Percentiles rank a stretch among this genome's conserved stretches.
Conservation (phyloP, 805 yeast genomes). For the Saccharomycopsis fermentans region DNA sequence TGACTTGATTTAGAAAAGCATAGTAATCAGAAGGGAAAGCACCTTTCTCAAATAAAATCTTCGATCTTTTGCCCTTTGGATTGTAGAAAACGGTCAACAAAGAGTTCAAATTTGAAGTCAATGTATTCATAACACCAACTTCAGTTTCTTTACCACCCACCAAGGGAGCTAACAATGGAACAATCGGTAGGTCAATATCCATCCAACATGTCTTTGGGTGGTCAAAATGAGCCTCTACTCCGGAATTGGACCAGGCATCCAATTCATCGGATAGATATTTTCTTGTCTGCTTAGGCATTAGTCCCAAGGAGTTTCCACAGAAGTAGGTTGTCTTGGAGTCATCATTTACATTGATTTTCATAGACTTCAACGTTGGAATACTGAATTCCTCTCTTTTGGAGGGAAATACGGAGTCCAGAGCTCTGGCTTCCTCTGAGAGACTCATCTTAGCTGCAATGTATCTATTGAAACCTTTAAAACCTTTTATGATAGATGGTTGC, state of each 20-base stretch:
- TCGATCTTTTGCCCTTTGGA: constrained; percentile 48
- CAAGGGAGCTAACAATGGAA: constrained; percentile 56
- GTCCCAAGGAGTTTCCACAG: constrained; percentile 91
- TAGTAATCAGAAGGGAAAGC: constrained; percentile 92
- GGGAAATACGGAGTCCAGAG: constrained; percentile 24
- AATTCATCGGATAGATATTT: constrained; percentile 54
- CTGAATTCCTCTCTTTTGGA: constrained; percentile 35
- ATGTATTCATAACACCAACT: constrained; percentile 80
- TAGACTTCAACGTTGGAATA: constrained; percentile 55
- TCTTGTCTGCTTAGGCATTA: constrained; percentile 65
- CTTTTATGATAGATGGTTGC: no score
- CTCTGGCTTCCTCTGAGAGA: constrained; percentile 6
- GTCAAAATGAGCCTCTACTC: constrained; percentile 75
- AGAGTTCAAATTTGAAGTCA: constrained; percentile 74
- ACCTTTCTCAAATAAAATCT: constrained; percentile 73
- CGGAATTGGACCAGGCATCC: constrained; percentile 73
- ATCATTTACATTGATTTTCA: constrained; percentile 35
- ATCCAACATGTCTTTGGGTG: constrained; percentile 75
- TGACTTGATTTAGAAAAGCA: constrained; percentile 67
- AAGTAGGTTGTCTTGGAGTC: constrained; percentile 40
- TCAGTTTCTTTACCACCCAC: constrained; percentile 73
- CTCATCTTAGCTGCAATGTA: neutral
- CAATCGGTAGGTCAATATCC: constrained; percentile 68
- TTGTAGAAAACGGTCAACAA: constrained; percentile 63
- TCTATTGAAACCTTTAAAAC: no score